Evolutionary conservation across 495 filamentous ascomycete species (phyloP).

Genomic region (Xylaria scruposa): DNA sequence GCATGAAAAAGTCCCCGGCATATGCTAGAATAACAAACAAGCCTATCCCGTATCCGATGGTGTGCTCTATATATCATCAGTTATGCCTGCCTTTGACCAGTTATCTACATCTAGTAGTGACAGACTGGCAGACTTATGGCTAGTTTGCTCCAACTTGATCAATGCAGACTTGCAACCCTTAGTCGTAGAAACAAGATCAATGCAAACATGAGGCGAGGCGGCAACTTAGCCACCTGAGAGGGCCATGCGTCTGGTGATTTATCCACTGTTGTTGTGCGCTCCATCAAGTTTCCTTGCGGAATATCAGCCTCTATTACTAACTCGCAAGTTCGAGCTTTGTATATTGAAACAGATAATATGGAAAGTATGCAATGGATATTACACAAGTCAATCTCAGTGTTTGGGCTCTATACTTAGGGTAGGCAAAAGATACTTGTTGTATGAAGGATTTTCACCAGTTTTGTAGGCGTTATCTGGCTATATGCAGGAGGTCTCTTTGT

Average conservation of each 20-base stretch:
- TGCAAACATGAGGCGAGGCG: neutral
- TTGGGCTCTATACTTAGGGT: too few species aligned
- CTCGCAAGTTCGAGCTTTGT: too few species aligned
- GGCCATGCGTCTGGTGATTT: neutral
- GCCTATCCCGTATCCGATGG: neutral
- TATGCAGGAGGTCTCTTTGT: too few species aligned
- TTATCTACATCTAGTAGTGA: neutral
- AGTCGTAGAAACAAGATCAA: neutral
- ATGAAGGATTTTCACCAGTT: too few species aligned
- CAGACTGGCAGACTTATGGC: neutral
- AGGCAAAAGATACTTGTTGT: too few species aligned
- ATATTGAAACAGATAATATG: too few species aligned
- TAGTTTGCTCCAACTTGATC: neutral
- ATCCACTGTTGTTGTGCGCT: neutral
- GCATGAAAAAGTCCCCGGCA: neutral
- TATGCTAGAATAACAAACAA: neutral
- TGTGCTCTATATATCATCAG: neutral
- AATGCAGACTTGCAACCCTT: neutral
- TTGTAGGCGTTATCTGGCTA: too few species aligned
- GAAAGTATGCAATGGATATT: neutral
- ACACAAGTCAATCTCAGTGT: neutral
- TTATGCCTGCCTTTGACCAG: neutral
- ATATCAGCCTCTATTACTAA: too few species aligned
- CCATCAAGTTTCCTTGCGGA: neutral
- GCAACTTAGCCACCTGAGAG: neutral